A percentile compares a stretch with the other conserved stretches of the same genome.
phyloP scores from a whole-genome alignment of 495 filamentous ascomycete species.

The Xylona heveae region DNA sequence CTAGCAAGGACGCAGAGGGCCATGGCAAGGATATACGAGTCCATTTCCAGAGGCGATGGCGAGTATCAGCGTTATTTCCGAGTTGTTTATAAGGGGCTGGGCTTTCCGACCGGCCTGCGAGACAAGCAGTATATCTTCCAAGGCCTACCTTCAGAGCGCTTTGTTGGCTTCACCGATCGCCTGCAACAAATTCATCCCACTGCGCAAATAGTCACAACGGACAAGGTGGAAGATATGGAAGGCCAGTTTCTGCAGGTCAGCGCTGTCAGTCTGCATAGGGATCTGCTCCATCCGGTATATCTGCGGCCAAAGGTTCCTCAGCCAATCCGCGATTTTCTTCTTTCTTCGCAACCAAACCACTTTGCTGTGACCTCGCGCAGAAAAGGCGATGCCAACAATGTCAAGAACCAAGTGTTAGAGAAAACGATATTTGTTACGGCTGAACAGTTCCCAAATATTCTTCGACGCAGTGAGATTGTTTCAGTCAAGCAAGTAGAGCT shows the following conservation, averaged over 20 bases:
- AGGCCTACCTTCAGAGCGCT: slow-evolving; percentile 51
- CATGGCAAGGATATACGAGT: slow-evolving; percentile 86
- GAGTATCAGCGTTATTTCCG: slow-evolving; percentile 75
- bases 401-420: slow-evolving; percentile 56
- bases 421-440: slow-evolving; percentile 71
- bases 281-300: slow-evolving; percentile 68
- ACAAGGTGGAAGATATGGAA: slow-evolving; percentile 61
- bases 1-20: slow-evolving; percentile 72
- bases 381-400: slow-evolving; percentile 37
- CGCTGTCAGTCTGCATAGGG: slow-evolving; percentile 57
- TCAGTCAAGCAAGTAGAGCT: slow-evolving; percentile 39
- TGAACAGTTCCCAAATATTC: slow-evolving; percentile 78
- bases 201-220: slow-evolving; percentile 54
- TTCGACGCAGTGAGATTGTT: slow-evolving; percentile 72
- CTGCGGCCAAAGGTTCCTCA: slow-evolving; percentile 69
- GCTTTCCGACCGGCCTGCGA: slow-evolving; percentile 58
- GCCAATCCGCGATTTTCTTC: slow-evolving; percentile 62
- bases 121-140: slow-evolving; percentile 93
- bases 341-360: slow-evolving; percentile 45
- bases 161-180: slow-evolving; percentile 68
- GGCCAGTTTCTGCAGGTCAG: slow-evolving; percentile 83
- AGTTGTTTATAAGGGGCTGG: slow-evolving; percentile 76
- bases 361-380: slow-evolving; percentile 57
- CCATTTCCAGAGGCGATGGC: slow-evolving; percentile 57
- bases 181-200: slow-evolving; percentile 81